Percentiles rank a stretch among this genome's conserved stretches.
Evolutionary conservation across 306 rosid species (phyloP).

Genomic region (Fagus sylvatica): DNA sequence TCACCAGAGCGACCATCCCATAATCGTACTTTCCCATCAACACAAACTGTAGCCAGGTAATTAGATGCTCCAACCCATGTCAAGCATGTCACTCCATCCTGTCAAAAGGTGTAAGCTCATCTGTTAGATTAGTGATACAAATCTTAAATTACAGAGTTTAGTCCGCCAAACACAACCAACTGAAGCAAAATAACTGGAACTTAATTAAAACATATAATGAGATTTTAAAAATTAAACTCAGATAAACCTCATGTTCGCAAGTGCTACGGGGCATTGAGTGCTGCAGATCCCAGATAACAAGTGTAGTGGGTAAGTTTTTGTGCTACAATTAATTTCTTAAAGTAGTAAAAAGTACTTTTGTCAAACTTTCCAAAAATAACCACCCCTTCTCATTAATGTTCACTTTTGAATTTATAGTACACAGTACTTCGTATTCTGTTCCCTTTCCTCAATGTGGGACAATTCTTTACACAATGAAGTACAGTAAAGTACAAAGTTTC

Average conservation of each 20-base stretch:
- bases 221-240: constrained; percentile 7
- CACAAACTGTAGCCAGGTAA: constrained; percentile 69
- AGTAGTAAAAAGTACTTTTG: too few relatives aligned
- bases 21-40: constrained; percentile 68
- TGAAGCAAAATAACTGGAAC: constrained; percentile 6
- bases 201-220: background rate
- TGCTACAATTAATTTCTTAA: too few relatives aligned
- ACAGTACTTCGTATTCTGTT: too few relatives aligned
- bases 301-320: too few relatives aligned
- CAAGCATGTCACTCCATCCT: constrained; percentile 84
- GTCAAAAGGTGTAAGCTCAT: constrained; percentile 22
- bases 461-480: too few relatives aligned
- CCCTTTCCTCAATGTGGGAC: too few relatives aligned
- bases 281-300: constrained; percentile 80
- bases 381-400: too few relatives aligned
- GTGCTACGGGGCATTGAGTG: constrained; percentile 59
- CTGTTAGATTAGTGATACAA: constrained; percentile 8
- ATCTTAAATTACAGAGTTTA: background rate
- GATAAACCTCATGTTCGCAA: constrained; percentile 82
- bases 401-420: too few relatives aligned
- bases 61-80: constrained; percentile 68
- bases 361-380: too few relatives aligned
- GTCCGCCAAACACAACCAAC: background rate
- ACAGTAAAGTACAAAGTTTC: too few relatives aligned
- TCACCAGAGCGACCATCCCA: constrained; percentile 88